Conservation (phyloP, 352 stramenopile species). For the Pythium dissimile region DNA sequence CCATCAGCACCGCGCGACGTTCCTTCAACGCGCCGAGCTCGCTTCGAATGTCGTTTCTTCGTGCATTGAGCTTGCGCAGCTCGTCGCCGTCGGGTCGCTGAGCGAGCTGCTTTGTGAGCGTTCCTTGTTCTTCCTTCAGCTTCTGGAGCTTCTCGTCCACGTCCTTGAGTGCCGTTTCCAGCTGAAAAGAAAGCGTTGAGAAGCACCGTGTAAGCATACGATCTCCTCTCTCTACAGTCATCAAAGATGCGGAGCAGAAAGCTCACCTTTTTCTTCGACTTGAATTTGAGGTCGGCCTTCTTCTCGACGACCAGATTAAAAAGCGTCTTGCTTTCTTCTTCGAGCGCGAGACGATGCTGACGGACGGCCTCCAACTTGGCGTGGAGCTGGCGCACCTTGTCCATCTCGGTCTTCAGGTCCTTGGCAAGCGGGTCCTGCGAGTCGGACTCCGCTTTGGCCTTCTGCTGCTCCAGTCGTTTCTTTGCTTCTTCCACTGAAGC, state of each 20-base stretch:
- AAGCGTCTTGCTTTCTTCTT: slow-evolving; percentile 87
- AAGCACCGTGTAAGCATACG: no score
- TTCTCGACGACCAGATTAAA: slow-evolving; percentile 89
- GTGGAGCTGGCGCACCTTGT: slow-evolving; percentile 80
- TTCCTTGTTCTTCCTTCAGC: slow-evolving; percentile 81
- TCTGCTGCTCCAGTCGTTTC: slow-evolving; percentile 78
- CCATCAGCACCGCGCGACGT: slow-evolving; percentile 71
- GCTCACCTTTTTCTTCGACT: slow-evolving; percentile 84
- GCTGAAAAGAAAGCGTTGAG: slow-evolving; percentile 24
- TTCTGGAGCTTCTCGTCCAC: slow-evolving; percentile 78
- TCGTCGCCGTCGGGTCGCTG: slow-evolving; percentile 75
- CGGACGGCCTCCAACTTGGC: slow-evolving; percentile 82
- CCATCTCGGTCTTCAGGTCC: slow-evolving; percentile 83
- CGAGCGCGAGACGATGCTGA: slow-evolving; percentile 79
- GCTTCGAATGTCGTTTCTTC: slow-evolving; percentile 82
- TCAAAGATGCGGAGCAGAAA: no score
- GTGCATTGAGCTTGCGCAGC: slow-evolving; percentile 77
- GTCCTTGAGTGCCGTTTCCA: slow-evolving; percentile 78
- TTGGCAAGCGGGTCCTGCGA: slow-evolving; percentile 75
- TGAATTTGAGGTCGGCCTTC: slow-evolving; percentile 87
- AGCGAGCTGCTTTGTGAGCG: slow-evolving; percentile 65
- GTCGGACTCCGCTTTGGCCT: slow-evolving; percentile 68
- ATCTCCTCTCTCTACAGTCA: no score
- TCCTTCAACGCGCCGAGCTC: slow-evolving; percentile 82
- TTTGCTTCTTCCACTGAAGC: slow-evolving; percentile 76